Conservation (phyloP, 257 asterid species). For the Sherardia arvensis region DNA sequence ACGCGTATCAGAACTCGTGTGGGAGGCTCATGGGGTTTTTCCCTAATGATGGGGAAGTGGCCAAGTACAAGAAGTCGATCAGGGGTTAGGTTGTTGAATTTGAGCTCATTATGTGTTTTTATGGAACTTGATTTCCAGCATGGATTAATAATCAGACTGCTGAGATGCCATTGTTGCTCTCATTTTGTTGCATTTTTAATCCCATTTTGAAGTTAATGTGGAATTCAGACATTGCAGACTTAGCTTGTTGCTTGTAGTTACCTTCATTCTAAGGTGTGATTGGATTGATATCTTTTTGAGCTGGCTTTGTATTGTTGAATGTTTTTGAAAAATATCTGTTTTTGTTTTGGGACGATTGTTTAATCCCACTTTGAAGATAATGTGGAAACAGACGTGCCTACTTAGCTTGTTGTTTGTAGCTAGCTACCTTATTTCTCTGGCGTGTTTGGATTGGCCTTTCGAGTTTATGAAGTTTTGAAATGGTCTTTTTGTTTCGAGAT, state of each 20-base stretch:
- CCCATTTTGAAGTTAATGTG: not conserved
- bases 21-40: constrained; percentile 98
- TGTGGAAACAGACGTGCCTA: not conserved
- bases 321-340: not conserved
- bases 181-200: not conserved
- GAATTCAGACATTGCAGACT: not conserved
- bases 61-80: constrained; percentile 63
- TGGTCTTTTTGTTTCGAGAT: not conserved
- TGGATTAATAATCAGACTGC: constrained; percentile 10
- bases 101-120: constrained; percentile 5
- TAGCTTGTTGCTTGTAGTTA: not conserved
- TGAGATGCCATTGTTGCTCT: constrained; percentile 1
- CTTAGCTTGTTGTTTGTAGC: not conserved
- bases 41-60: constrained; percentile 93
- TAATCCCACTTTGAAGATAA: not conserved
- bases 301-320: not conserved
- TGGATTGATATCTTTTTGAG: not conserved
- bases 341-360: not conserved
- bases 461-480: not conserved
- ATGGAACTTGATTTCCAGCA: not conserved
- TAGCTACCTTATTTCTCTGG: not conserved
- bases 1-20: constrained; percentile 89
- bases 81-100: constrained; percentile 20
- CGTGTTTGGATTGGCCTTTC: not conserved
- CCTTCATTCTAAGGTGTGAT: not conserved